Percentiles rank a stretch among this genome's conserved stretches.
phyloP scores from a whole-genome alignment of 2,329 filamentous ascomycete species.

The Venturia nashicola region DNA sequence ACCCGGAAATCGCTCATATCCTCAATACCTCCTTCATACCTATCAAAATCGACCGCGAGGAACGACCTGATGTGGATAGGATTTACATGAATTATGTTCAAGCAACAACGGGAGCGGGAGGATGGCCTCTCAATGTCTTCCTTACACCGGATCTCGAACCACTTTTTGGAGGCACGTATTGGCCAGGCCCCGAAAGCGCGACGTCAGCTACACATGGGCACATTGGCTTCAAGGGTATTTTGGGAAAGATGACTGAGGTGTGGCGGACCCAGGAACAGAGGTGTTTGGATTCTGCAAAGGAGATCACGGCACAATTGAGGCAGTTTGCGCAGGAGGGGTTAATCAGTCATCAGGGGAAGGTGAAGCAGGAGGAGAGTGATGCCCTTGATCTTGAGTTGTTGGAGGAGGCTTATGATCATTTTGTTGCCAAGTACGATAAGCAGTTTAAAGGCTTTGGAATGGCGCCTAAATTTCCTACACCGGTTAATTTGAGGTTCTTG shows the following conservation, averaged over 20 bases:
- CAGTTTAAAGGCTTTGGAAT: slow-evolving; percentile 62
- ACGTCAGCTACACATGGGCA: slow-evolving; percentile 30
- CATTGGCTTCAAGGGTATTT: slow-evolving; percentile 70
- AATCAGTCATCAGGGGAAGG: slow-evolving; percentile 26
- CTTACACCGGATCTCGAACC: slow-evolving; percentile 86
- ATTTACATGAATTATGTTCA: slow-evolving; percentile 99
- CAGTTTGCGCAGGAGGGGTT: slow-evolving; percentile 86
- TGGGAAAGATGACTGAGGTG: slow-evolving; percentile 59
- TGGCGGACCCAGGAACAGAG: slow-evolving; percentile 80
- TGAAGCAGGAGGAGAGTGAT: slow-evolving; percentile 38
- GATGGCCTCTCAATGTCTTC: slow-evolving; percentile 96
- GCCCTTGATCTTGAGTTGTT: slow-evolving; percentile 79
- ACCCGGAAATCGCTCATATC: slow-evolving; percentile 64
- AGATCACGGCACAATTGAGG: slow-evolving; percentile 67
- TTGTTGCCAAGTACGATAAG: slow-evolving; percentile 67
- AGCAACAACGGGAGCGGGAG: slow-evolving; percentile 77
- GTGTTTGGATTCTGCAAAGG: slow-evolving; percentile 70
- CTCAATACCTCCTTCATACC: slow-evolving; percentile 84
- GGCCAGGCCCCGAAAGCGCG: slow-evolving; percentile 64
- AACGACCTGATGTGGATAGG: slow-evolving; percentile 83
- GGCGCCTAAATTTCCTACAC: slow-evolving; percentile 82
- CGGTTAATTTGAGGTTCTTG: slow-evolving; percentile 72
- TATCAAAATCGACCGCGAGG: slow-evolving; percentile 85
- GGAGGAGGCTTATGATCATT: slow-evolving; percentile 78
- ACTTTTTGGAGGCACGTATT: slow-evolving; percentile 93